Percentiles rank a stretch among this genome's conserved stretches.
Evolutionary conservation across 371 early-diverging fungal genomes (phyloP).

Genomic region (Catenaria anguillulae): DNA sequence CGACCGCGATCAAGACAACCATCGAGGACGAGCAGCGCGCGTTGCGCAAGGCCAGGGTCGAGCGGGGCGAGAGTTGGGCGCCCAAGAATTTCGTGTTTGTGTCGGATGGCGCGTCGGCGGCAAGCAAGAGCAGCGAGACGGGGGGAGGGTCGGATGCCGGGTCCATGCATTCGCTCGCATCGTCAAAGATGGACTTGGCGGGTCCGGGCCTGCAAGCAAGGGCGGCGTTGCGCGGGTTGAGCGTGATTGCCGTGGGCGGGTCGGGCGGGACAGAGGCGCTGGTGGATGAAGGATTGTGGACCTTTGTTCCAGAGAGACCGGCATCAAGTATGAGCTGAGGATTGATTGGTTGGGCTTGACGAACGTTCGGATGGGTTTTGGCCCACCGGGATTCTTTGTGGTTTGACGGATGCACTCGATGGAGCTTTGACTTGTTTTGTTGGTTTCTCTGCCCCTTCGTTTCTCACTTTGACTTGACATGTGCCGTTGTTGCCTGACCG

Average conservation of each 20-base stretch:
- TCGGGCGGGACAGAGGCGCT: background rate
- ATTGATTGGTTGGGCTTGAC: too few species aligned
- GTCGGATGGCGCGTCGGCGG: constrained; percentile 18
- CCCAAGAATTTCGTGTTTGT: constrained; percentile 34
- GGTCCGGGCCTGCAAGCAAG: background rate
- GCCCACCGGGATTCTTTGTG: too few species aligned
- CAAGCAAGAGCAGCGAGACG: too few species aligned
- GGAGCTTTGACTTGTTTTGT: too few species aligned
- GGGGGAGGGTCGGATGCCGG: too few species aligned
- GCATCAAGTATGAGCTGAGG: too few species aligned
- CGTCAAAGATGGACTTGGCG: background rate
- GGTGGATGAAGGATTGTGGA: background rate
- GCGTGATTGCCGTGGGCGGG: background rate
- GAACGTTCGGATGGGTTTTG: too few species aligned
- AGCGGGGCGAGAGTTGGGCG: constrained; percentile 38
- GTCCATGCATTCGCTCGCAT: background rate
- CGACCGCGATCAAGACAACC: constrained; percentile 47
- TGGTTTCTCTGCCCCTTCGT: too few species aligned
- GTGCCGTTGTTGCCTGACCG: too few species aligned
- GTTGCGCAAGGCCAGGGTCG: constrained; percentile 46
- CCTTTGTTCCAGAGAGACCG: too few species aligned
- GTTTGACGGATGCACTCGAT: too few species aligned
- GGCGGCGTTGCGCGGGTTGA: background rate
- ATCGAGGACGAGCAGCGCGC: constrained; percentile 60
- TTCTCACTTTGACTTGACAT: too few species aligned